phyloP scores from a whole-genome alignment of 2,329 filamentous ascomycete genomes.

The Aureobasidium subglaciale region DNA sequence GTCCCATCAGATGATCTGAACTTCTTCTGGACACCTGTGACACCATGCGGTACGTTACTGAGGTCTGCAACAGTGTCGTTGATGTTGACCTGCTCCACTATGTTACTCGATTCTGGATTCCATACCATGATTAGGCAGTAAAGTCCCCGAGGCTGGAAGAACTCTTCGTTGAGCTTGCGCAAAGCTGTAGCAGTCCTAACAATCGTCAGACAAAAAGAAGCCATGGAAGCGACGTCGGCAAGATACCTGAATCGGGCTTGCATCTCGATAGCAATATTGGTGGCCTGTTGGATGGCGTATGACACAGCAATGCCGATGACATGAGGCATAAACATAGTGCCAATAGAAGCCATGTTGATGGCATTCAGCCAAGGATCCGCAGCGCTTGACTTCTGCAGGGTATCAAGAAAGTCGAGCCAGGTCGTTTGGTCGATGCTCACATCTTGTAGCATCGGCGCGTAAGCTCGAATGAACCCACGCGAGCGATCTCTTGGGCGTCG shows the following conservation, averaged over 20 bases:
- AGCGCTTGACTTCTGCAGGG: background rate
- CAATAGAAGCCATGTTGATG: conserved; percentile 7
- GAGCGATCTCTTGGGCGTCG: background rate
- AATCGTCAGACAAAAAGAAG: background rate
- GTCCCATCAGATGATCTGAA: background rate
- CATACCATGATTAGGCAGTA: conserved; percentile 11
- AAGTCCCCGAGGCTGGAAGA: conserved; percentile 17
- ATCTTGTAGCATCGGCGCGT: background rate
- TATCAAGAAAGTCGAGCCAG: conserved; percentile 6
- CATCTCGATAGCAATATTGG: conserved; percentile 7
- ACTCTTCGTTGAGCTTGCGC: conserved; percentile 18
- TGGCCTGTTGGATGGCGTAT: background rate
- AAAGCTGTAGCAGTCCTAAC: background rate
- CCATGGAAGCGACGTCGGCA: background rate
- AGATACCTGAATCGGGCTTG: conserved; percentile 5
- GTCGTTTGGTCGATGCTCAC: background rate
- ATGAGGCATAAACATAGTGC: background rate
- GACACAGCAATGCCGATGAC: background rate
- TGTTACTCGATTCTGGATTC: conserved; percentile 5
- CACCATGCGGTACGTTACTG: background rate
- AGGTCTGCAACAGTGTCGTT: background rate
- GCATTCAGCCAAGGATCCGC: conserved; percentile 28
- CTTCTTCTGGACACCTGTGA: background rate
- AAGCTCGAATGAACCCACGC: conserved; percentile 2
- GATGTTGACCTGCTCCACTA: background rate